These are phyloP conservation scores for Beauveria australis DNA, from an alignment of 2,329 filamentous ascomycete genomes.

Conservation along the genomic window DNA sequence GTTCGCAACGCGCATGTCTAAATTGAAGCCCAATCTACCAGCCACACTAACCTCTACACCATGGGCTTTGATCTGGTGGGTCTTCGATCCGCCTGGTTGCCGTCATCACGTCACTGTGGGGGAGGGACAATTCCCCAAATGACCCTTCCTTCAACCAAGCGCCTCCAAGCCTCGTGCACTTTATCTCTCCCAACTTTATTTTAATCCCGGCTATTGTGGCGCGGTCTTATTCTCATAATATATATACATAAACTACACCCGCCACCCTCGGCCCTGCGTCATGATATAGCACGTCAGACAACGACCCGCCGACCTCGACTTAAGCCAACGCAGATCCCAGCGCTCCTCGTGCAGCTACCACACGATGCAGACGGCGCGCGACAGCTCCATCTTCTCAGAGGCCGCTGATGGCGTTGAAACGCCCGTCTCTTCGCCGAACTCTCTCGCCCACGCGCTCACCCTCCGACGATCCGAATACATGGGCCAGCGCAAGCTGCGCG, in stretches of 20 bases:
- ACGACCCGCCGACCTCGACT: neutral
- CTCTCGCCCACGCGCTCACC: conserved; percentile 58
- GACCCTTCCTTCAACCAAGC: neutral
- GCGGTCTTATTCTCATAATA: neutral
- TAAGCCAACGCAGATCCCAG: neutral
- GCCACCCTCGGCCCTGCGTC: neutral
- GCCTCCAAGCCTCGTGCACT: neutral
- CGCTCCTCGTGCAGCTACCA: conserved; percentile 7
- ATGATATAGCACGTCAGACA: conserved; percentile 12
- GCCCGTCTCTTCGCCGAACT: conserved; percentile 40
- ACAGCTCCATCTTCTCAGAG: conserved; percentile 25
- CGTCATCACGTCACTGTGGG: conserved; percentile 11
- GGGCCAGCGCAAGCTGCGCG: conserved; percentile 61
- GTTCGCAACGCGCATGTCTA: neutral
- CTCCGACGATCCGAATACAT: conserved; percentile 74
- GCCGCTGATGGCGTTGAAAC: conserved; percentile 36
- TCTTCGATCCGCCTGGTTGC: neutral
- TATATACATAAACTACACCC: neutral
- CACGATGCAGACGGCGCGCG: conserved; percentile 20
- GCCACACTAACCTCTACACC: neutral
- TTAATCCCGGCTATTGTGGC: neutral
- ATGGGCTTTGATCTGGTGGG: neutral
- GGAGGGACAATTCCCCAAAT: neutral
- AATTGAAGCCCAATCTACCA: neutral
- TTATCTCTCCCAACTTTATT: neutral